Percentiles rank a stretch among this genome's conserved stretches.
These are phyloP conservation scores for Ophiostoma sp. DNA, from an alignment of 2,329 filamentous ascomycete genomes.

Conservation along the genomic window DNA sequence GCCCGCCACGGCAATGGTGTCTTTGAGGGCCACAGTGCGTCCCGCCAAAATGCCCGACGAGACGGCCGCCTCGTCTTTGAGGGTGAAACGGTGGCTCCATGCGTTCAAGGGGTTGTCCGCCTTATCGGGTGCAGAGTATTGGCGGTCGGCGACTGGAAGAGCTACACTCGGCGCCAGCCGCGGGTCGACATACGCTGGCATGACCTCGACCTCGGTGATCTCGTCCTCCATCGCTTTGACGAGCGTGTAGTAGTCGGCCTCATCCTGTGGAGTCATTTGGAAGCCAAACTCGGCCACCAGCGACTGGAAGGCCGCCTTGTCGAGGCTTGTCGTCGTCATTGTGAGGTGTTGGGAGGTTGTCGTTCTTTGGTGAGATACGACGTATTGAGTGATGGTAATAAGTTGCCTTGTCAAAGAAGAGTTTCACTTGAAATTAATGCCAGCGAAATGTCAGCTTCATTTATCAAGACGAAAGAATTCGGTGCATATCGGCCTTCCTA, in stretches of 20 bases:
- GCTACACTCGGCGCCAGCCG: constrained; percentile 30
- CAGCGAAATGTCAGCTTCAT: too few species aligned
- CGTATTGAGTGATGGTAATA: too few species aligned
- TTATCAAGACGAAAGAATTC: neutral
- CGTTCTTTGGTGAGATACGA: too few species aligned
- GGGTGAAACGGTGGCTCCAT: constrained; percentile 39
- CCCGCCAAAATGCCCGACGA: constrained; percentile 62
- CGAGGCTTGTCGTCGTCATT: constrained; percentile 13
- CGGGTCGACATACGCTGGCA: constrained; percentile 35
- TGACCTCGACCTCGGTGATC: constrained; percentile 32
- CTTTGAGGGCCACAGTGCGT: constrained; percentile 71
- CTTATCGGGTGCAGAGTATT: constrained; percentile 31
- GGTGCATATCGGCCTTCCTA: neutral
- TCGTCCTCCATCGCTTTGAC: constrained; percentile 36
- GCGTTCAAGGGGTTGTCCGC: constrained; percentile 39
- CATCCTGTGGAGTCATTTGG: constrained; percentile 32
- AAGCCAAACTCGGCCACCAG: constrained; percentile 28
- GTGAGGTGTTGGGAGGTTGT: neutral
- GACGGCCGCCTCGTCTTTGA: constrained; percentile 29
- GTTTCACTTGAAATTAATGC: too few species aligned
- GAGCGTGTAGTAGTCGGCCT: constrained; percentile 35
- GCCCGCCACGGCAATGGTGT: constrained; percentile 71
- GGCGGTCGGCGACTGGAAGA: constrained; percentile 24
- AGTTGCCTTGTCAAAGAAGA: too few species aligned
- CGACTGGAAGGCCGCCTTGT: constrained; percentile 26